Evolutionary conservation across 371 early-diverging fungal species (phyloP).

Genomic region (Nematocida ausubeli): DNA sequence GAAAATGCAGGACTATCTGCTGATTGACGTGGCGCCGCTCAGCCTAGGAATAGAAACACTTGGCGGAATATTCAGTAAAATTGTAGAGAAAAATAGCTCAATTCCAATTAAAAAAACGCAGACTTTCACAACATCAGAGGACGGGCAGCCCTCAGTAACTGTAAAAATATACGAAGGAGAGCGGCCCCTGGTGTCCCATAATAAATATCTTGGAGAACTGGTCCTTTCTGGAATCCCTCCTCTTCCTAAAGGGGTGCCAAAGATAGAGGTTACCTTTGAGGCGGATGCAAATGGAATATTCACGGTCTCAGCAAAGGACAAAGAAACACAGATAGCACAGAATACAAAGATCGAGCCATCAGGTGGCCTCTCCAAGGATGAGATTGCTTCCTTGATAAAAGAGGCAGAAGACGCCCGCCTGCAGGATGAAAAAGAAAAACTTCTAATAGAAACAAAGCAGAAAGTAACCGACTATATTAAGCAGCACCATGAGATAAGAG

Average conservation of each 20-base stretch:
- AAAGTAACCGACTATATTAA: constrained; percentile 85
- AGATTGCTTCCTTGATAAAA: constrained; percentile 88
- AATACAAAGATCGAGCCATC: constrained; percentile 76
- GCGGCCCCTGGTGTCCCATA: constrained; percentile 86
- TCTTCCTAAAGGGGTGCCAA: constrained; percentile 85
- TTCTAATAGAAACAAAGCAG: constrained; percentile 86
- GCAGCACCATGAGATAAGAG: constrained; percentile 84
- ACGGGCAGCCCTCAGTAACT: constrained; percentile 92
- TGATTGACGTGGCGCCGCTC: constrained; percentile 93
- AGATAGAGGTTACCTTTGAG: constrained; percentile 94
- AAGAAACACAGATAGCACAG: constrained; percentile 84
- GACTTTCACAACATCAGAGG: constrained; percentile 95
- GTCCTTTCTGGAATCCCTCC: constrained; percentile 73
- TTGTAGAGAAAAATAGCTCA: constrained; percentile 94
- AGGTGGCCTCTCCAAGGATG: constrained; percentile 83
- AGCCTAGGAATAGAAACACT: constrained; percentile 77
- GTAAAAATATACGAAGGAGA: constrained; percentile 97
- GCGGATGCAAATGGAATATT: constrained; percentile 98
- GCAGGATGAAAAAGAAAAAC: constrained; percentile 81
- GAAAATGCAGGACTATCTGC: constrained; percentile 81
- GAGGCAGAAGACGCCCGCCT: constrained; percentile 84
- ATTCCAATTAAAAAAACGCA: constrained; percentile 98
- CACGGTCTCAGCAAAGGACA: constrained; percentile 92
- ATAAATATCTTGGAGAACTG: constrained; percentile 92
- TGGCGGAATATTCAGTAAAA: constrained; percentile 88